Percentiles rank a stretch among this genome's conserved stretches.
phyloP scores from a whole-genome alignment of 495 filamentous ascomycete genomes.

The Neurospora sp. region DNA sequence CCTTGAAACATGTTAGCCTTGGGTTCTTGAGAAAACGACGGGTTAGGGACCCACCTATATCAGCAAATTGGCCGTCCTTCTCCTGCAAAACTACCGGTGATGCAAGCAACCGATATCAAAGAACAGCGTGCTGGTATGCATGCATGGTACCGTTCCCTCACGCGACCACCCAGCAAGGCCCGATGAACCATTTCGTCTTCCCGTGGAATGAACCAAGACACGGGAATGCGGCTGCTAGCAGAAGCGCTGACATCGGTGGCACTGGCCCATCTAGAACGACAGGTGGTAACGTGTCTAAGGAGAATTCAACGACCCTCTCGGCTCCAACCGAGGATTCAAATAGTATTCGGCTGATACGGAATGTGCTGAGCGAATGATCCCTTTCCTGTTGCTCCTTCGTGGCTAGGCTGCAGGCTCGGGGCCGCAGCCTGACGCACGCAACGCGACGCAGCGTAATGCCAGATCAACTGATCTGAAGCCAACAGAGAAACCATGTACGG shows the following conservation, averaged over 20 bases:
- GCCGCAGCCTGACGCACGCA: not conserved
- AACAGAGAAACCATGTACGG: not conserved
- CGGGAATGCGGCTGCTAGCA: not conserved
- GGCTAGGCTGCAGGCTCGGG: not conserved
- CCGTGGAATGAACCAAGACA: not conserved
- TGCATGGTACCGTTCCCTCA: not conserved
- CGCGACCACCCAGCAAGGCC: not conserved
- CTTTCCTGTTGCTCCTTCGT: not conserved
- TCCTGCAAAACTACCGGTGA: not conserved
- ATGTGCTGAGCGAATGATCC: not conserved
- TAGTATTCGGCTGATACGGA: not conserved
- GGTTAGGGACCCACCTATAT: too few species aligned
- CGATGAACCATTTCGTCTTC: not conserved
- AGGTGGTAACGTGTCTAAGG: not conserved
- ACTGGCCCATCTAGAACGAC: not conserved
- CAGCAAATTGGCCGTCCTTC: not conserved
- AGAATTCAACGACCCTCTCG: not conserved
- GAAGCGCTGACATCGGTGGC: not conserved
- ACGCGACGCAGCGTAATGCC: not conserved
- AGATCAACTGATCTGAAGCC: not conserved
- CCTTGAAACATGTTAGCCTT: not conserved
- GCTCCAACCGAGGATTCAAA: not conserved
- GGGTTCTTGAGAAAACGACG: not conserved
- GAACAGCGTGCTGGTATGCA: not conserved
- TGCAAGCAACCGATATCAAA: not conserved